Conservation (phyloP, 371 early-diverging fungal species). For the Syncephalastrum racemosum region DNA sequence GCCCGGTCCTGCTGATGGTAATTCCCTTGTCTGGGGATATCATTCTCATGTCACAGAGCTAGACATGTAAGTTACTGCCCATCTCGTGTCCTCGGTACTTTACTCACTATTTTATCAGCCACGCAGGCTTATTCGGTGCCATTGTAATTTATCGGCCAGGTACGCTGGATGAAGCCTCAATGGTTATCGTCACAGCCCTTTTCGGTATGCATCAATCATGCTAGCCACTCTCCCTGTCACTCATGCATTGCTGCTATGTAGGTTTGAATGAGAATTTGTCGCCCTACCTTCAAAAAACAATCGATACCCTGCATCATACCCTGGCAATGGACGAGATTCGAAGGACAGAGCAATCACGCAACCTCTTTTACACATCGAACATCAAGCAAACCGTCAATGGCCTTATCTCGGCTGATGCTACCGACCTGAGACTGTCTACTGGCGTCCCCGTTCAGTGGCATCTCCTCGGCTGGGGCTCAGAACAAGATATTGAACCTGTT, state of each 20-base stretch:
- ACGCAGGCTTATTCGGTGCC: constrained; percentile 49
- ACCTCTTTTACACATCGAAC: constrained; percentile 20
- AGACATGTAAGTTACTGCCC: constrained; percentile 32
- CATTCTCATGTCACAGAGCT: constrained; percentile 50
- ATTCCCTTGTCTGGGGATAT: constrained; percentile 50
- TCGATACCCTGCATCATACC: constrained; percentile 13
- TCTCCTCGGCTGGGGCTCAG: constrained; percentile 44
- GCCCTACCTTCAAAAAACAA: constrained; percentile 30
- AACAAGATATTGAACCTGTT: constrained; percentile 29
- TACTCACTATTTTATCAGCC: constrained; percentile 14
- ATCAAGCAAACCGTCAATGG: constrained; percentile 40
- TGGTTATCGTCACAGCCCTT: constrained; percentile 36
- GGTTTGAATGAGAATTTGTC: constrained; percentile 36
- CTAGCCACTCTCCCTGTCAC: too few relatives aligned
- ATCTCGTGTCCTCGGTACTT: neutral
- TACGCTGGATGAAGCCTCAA: constrained; percentile 15
- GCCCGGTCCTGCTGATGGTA: constrained; percentile 46
- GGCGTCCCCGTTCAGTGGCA: constrained; percentile 29
- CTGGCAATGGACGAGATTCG: constrained; percentile 9
- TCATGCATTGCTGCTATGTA: neutral
- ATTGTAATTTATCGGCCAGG: constrained; percentile 47
- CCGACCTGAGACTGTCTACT: constrained; percentile 22
- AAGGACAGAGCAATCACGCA: constrained; percentile 5
- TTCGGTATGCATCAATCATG: constrained; percentile 24
- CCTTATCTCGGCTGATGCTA: constrained; percentile 22